These are phyloP conservation scores for Fonsecaea multimorphosa DNA, from an alignment of 2,329 filamentous ascomycete species.

Conservation along the genomic window DNA sequence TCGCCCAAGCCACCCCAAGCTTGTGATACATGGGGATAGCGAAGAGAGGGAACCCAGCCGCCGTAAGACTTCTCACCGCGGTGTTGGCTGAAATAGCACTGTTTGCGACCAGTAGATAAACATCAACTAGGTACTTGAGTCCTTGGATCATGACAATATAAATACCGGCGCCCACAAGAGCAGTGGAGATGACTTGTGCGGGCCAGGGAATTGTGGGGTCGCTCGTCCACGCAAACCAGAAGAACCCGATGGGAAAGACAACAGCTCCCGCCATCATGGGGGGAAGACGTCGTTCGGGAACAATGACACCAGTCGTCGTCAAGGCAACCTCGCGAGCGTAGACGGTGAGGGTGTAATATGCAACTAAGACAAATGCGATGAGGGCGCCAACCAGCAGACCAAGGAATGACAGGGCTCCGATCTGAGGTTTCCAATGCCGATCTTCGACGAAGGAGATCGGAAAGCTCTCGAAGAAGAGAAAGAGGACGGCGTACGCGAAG, in stretches of 20 bases:
- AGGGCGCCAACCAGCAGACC: too few species aligned
- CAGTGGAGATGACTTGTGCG: constrained; percentile 24
- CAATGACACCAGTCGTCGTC: not conserved
- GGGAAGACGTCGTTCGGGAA: constrained; percentile 42
- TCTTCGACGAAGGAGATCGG: too few species aligned
- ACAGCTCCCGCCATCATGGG: constrained; percentile 34
- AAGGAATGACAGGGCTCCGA: too few species aligned
- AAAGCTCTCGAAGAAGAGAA: too few species aligned
- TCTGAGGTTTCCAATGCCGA: too few species aligned
- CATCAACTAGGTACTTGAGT: constrained; percentile 34
- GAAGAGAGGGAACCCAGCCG: not conserved
- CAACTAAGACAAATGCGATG: too few species aligned
- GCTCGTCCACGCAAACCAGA: constrained; percentile 38
- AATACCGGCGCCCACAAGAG: constrained; percentile 34
- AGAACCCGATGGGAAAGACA: constrained; percentile 31
- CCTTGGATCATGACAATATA: constrained; percentile 33
- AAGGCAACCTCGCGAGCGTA: too few species aligned
- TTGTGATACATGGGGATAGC: constrained; percentile 43
- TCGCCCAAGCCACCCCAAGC: constrained; percentile 56
- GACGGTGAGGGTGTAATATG: too few species aligned
- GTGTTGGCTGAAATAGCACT: constrained; percentile 56
- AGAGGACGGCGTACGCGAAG: too few species aligned
- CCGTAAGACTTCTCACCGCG: too few species aligned
- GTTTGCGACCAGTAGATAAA: constrained; percentile 45
- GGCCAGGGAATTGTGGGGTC: constrained; percentile 32